Percentiles rank a stretch among this genome's conserved stretches.
These are phyloP conservation scores for Tubosaeta brunneosetosa DNA, from an alignment of 768 basidiomycete species.

Conservation along the genomic window DNA sequence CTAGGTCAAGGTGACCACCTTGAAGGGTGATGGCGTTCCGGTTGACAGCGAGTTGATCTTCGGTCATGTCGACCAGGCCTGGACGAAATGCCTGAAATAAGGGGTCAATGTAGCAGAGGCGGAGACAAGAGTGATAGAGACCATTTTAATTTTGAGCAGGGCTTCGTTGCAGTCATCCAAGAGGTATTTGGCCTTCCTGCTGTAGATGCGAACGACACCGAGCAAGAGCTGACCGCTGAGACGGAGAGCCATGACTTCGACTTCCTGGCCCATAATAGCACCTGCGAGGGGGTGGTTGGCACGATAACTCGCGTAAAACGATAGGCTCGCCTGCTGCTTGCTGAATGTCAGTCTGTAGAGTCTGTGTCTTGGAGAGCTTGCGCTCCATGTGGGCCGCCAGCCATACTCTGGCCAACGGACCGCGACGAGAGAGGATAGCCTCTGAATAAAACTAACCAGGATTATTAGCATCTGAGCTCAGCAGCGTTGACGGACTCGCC, in stretches of 20 bases:
- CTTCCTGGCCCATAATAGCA: slow-evolving; percentile 91
- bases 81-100: slow-evolving; percentile 80
- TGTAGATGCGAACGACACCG: slow-evolving; percentile 96
- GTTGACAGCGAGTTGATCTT: slow-evolving; percentile 85
- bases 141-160: slow-evolving; percentile 92
- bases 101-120: neutral
- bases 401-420: slow-evolving; percentile 96
- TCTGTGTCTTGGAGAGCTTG: slow-evolving; percentile 94
- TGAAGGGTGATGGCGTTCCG: slow-evolving; percentile 87
- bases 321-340: slow-evolving; percentile 70
- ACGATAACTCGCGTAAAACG: neutral
- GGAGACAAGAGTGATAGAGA: slow-evolving; percentile 24
- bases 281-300: slow-evolving; percentile 37
- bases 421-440: slow-evolving; percentile 88
- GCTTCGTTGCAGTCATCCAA: slow-evolving; percentile 98
- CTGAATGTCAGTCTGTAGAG: slow-evolving; percentile 91
- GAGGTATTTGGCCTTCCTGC: slow-evolving; percentile 95
- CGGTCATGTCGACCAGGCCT: slow-evolving; percentile 92
- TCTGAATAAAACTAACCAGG: slow-evolving; percentile 79
- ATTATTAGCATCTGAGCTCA: neutral
- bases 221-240: slow-evolving; percentile 95
- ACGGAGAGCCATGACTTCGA: slow-evolving; percentile 89
- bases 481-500: slow-evolving; percentile 8
- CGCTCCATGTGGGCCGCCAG: slow-evolving; percentile 98
- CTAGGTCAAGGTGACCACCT: slow-evolving; percentile 71